Percentiles rank a stretch among this genome's conserved stretches.
These are phyloP conservation scores for Venturia effusa DNA, from an alignment of 2,329 filamentous ascomycete genomes.

Conservation along the genomic window DNA sequence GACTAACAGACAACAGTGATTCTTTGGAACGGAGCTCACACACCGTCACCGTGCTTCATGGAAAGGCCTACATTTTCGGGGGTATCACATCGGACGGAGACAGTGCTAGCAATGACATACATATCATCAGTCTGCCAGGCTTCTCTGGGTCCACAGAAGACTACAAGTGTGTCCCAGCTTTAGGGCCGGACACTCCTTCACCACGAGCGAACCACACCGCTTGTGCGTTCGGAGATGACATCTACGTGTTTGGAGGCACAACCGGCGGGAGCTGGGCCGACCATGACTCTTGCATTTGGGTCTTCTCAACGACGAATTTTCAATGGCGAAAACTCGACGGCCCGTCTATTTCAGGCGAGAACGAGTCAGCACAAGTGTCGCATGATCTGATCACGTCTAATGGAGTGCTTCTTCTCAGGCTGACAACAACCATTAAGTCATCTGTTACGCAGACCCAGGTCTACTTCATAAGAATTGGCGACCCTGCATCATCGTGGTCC, in stretches of 20 bases:
- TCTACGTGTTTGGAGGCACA: neutral
- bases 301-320: neutral
- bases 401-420: neutral
- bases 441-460: neutral
- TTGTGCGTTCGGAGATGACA: neutral
- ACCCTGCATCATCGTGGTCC: neutral
- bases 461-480: neutral
- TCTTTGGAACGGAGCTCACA: constrained; percentile 27
- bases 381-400: neutral
- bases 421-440: neutral
- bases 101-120: constrained; percentile 32
- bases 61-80: constrained; percentile 36
- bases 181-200: neutral
- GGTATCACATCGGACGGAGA: constrained; percentile 26
- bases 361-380: neutral
- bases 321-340: neutral
- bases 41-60: constrained; percentile 27
- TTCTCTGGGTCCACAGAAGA: neutral
- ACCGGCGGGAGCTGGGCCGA: neutral
- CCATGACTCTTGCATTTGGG: neutral
- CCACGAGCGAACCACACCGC: neutral
- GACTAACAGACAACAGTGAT: constrained; percentile 14
- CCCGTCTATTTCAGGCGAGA: neutral
- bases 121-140: constrained; percentile 25
- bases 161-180: constrained; percentile 4